Conservation (phyloP, 352 stramenopile genomes). For the Pythium dissotocum region DNA sequence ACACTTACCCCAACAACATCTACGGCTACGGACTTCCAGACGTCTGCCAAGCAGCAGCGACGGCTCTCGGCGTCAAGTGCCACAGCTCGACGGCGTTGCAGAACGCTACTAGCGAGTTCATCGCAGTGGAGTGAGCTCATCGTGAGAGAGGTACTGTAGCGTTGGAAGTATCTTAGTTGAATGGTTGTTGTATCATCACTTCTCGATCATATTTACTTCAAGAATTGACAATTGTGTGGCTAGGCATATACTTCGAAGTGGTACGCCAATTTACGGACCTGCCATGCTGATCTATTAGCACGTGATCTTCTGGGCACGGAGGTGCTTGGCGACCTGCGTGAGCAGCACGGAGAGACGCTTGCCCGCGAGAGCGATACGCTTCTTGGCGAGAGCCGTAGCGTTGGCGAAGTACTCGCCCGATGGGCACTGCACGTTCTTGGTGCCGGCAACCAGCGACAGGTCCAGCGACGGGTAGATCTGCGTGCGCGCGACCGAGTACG, state of each 20-base stretch:
- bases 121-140: slow-evolving; percentile 1
- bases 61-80: slow-evolving; percentile 41
- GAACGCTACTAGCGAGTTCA: background rate
- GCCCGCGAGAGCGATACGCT: slow-evolving; percentile 28
- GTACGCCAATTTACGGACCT: background rate
- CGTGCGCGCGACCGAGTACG: slow-evolving; percentile 23
- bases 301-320: slow-evolving; percentile 13
- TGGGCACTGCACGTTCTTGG: slow-evolving; percentile 40
- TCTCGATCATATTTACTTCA: background rate
- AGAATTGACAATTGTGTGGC: background rate
- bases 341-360: slow-evolving; percentile 34
- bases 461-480: slow-evolving; percentile 30
- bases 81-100: background rate
- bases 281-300: background rate
- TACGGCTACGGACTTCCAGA: slow-evolving; percentile 67
- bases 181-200: background rate
- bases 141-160: background rate
- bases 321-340: slow-evolving; percentile 26
- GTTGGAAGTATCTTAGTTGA: background rate
- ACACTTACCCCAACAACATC: slow-evolving; percentile 76
- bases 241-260: background rate
- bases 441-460: slow-evolving; percentile 18
- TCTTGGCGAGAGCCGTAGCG: slow-evolving; percentile 23
- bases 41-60: slow-evolving; percentile 46
- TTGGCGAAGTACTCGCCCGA: slow-evolving; percentile 35